phyloP scores from a whole-genome alignment of 805 yeast genomes.

The Candida michaelii region DNA sequence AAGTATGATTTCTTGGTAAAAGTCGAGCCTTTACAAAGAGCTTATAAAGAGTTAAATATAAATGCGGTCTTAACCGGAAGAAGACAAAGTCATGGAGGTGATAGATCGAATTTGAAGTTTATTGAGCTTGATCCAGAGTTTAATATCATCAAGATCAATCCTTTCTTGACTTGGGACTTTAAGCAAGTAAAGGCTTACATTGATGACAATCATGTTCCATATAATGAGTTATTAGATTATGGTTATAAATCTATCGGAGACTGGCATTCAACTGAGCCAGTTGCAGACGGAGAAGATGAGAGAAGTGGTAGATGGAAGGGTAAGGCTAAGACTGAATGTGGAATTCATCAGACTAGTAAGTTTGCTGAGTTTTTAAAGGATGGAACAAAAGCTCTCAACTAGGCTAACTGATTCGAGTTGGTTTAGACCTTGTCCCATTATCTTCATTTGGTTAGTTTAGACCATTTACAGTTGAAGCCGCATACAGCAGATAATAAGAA shows the following conservation, averaged over 20 bases:
- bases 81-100: slow-evolving; percentile 86
- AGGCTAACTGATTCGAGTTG: too few species aligned
- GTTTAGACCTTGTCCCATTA: too few species aligned
- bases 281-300: slow-evolving; percentile 89
- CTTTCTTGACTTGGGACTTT: slow-evolving; percentile 82
- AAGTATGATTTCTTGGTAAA: slow-evolving; percentile 84
- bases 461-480: too few species aligned
- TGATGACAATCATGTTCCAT: slow-evolving; percentile 72
- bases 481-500: too few species aligned
- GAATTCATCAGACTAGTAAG: slow-evolving; percentile 80
- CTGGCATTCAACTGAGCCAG: slow-evolving; percentile 92
- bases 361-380: slow-evolving; percentile 59
- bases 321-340: slow-evolving; percentile 88
- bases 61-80: slow-evolving; percentile 90
- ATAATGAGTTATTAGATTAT: slow-evolving; percentile 75
- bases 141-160: slow-evolving; percentile 82
- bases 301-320: slow-evolving; percentile 98
- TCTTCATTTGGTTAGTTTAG: too few species aligned
- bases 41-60: slow-evolving; percentile 71
- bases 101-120: slow-evolving; percentile 67
- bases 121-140: slow-evolving; percentile 72
- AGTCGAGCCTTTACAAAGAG: slow-evolving; percentile 89
- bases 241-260: slow-evolving; percentile 95
- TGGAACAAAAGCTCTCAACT: not conserved
- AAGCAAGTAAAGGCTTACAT: slow-evolving; percentile 68